phyloP scores from a whole-genome alignment of 306 rosid species.

The Vachellia pachyceras region DNA sequence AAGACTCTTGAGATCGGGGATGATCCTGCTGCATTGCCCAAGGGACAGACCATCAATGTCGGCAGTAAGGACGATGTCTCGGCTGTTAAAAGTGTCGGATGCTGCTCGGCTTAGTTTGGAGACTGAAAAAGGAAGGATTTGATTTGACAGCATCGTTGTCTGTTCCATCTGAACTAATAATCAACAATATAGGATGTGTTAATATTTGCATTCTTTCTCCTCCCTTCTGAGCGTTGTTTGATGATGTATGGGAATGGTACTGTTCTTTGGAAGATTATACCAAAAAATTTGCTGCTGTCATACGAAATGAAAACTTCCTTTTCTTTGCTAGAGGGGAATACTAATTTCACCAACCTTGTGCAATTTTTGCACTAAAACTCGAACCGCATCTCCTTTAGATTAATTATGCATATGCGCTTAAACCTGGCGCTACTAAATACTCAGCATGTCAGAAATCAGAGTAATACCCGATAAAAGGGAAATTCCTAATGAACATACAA shows the following conservation, averaged over 20 bases:
- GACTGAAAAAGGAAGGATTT: slow-evolving; percentile 27
- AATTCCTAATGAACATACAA: too few relatives aligned
- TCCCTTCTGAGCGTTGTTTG: slow-evolving; percentile 36
- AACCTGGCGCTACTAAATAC: neutral
- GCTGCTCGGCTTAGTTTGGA: slow-evolving; percentile 81
- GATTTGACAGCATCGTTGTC: slow-evolving; percentile 16
- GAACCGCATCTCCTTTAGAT: neutral
- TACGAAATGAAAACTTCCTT: neutral
- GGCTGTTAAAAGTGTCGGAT: slow-evolving; percentile 69
- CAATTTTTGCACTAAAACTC: neutral
- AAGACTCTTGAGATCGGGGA: slow-evolving; percentile 83
- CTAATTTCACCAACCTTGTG: neutral
- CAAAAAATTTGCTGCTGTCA: slow-evolving; percentile 26
- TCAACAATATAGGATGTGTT: slow-evolving; percentile 39
- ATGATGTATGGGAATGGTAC: slow-evolving; percentile 31
- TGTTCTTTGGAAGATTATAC: slow-evolving; percentile 30
- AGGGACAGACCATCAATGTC: slow-evolving; percentile 78
- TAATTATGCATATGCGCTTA: neutral
- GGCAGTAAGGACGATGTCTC: slow-evolving; percentile 77
- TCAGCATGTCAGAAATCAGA: neutral
- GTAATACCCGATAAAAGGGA: neutral
- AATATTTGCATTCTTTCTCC: slow-evolving; percentile 18
- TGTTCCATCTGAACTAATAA: slow-evolving; percentile 31
- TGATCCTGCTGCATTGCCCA: slow-evolving; percentile 76
- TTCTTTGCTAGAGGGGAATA: neutral